Base-by-base conservation (phyloP, 78 protist species). In the Dictyostelium firmibasis region DNA sequence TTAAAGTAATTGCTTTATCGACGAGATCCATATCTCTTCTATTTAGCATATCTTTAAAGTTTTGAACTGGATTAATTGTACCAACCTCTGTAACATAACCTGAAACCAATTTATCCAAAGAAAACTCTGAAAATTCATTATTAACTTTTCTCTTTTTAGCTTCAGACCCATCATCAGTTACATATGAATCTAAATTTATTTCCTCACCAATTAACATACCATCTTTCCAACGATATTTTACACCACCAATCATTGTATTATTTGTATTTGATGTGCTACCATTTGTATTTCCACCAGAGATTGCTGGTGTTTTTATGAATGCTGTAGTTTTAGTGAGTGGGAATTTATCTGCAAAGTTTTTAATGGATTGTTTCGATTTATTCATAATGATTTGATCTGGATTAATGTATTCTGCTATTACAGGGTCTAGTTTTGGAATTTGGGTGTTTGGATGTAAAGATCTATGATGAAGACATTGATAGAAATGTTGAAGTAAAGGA, bases 21-120 rank as follows among this genome's bases (percentile, higher is more conserved):
- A 96, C 96, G 1, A 96, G 35, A 72, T 96, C 97, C 16, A 88
- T 84, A 70, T 96, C 97, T 27, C 97, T 87, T n/a, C 97, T 8
- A 57, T 75, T 82, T 72, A 86, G 25, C 97, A 96, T 96, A 72
- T 91, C 96, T 33, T 72, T 74, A 53, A 96, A 96, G 91, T 96
- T 94, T 38, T 87, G 91, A 33, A 84, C 93, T 6, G 97, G 97
- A n/a, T 91, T 89, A 29, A 92, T 78, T 3, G 97, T 85, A 8
- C 97, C 97, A 43, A 96, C 97, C 20, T 85, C 88, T n/a, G 86
- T 79, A 47, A 96, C 96, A 33, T 76, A 87, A 16, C 91, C 86
- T 3, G 91, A 75, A 10, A 85, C 77, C 35, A 95, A 31, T 29
- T 85, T 79, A 60, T 88, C 86, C 35, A 88, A 47, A 20, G 91